Evolutionary conservation across 2,329 filamentous ascomycete species (phyloP).

Genomic region (Alternaria incomplexa): DNA sequence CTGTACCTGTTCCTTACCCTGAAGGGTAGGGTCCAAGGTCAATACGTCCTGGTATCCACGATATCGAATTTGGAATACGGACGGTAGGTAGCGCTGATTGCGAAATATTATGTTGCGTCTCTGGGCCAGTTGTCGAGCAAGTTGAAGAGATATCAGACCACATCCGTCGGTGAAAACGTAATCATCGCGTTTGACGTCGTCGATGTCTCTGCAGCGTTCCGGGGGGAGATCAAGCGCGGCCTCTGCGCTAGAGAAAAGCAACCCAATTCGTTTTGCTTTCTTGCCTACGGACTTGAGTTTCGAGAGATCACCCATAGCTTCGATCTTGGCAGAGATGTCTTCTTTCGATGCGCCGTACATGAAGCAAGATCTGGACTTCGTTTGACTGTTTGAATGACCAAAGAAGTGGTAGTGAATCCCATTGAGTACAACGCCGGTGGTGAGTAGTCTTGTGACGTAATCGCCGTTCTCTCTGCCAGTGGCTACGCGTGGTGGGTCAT

Average conservation of each 20-base stretch:
- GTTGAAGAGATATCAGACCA: conserved; percentile 44
- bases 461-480: conserved; percentile 46
- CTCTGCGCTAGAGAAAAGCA: conserved; percentile 50
- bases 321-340: conserved; percentile 42
- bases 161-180: conserved; percentile 54
- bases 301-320: conserved; percentile 49
- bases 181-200: conserved; percentile 46
- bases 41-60: conserved; percentile 54
- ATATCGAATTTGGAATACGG: conserved; percentile 53
- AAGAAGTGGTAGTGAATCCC: conserved; percentile 51
- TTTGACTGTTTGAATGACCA: conserved; percentile 54
- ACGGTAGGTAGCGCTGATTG: conserved; percentile 48
- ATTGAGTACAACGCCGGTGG: conserved; percentile 45
- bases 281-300: conserved; percentile 54
- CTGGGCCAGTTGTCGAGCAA: conserved; percentile 45
- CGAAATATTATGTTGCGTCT: conserved; percentile 45
- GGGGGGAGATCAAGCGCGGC: conserved; percentile 41
- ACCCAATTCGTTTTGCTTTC: conserved; percentile 52
- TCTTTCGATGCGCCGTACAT: conserved; percentile 46
- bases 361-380: conserved; percentile 52
- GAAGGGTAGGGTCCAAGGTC: conserved; percentile 47
- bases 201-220: conserved; percentile 48
- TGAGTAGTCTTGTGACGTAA: conserved; percentile 46
- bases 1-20: conserved; percentile 28
- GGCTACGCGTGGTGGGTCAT: conserved; percentile 22